phyloP scores from a whole-genome alignment of 2,329 filamentous ascomycete genomes.

The Pyrenophora graminea region DNA sequence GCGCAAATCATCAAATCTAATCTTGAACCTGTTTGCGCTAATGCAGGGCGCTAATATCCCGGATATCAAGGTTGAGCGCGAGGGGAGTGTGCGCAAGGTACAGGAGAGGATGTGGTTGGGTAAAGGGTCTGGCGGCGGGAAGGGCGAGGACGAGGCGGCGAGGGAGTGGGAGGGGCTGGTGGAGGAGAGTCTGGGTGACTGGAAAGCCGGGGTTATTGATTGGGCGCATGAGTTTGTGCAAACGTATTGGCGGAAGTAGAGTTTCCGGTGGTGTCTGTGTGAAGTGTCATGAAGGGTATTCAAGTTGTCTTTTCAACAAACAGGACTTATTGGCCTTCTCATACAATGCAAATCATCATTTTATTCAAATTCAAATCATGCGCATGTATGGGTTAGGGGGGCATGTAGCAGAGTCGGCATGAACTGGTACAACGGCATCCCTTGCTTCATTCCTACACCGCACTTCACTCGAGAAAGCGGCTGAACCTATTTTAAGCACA shows the following conservation, averaged over 20 bases:
- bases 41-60: constrained; percentile 99
- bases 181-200: constrained; percentile 79
- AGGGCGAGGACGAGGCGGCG: constrained; percentile 82
- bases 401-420: too few species aligned
- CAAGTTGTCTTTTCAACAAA: too few species aligned
- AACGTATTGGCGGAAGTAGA: constrained; percentile 69
- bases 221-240: constrained; percentile 92
- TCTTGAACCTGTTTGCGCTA: constrained; percentile 91
- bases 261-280: too few species aligned
- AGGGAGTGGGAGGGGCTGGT: constrained; percentile 86
- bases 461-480: too few species aligned
- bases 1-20: constrained; percentile 85
- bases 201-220: constrained; percentile 93
- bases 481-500: too few species aligned
- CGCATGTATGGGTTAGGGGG: too few species aligned
- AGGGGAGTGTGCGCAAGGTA: constrained; percentile 93
- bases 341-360: too few species aligned
- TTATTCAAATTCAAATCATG: too few species aligned
- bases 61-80: constrained; percentile 87
- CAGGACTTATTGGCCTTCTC: too few species aligned
- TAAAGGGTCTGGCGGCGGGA: constrained; percentile 52
- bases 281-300: too few species aligned
- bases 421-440: too few species aligned
- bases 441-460: too few species aligned
- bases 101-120: constrained; percentile 93